A percentile compares a stretch with the other conserved stretches of the same genome.
Conservation (phyloP, 164 flowering plant genomes). For the Liriodendron chinense region DNA sequence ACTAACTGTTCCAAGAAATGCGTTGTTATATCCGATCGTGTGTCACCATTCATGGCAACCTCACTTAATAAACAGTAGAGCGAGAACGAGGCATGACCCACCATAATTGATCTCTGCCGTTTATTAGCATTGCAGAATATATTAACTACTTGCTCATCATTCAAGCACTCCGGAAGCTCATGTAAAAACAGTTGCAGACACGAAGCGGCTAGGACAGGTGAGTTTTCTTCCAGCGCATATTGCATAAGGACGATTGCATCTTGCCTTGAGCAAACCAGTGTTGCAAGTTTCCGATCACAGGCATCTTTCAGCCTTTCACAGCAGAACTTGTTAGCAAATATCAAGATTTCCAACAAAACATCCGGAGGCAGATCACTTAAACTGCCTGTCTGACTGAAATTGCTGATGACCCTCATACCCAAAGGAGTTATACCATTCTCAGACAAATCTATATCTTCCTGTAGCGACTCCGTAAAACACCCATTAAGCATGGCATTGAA, state of each 20-base stretch:
- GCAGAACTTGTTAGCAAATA: conserved; percentile 83
- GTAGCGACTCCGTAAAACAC: conserved; percentile 67
- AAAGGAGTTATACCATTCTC: conserved; percentile 65
- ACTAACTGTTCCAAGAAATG: conserved; percentile 58
- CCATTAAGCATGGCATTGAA: conserved; percentile 96
- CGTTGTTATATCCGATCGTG: conserved; percentile 54
- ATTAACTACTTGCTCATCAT: conserved; percentile 60
- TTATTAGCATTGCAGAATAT: conserved; percentile 44
- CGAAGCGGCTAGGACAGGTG: conserved; percentile 80
- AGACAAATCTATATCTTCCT: conserved; percentile 77
- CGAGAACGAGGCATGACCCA: conserved; percentile 73
- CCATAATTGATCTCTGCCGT: conserved; percentile 61
- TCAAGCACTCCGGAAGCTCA: conserved; percentile 78
- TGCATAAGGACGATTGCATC: conserved; percentile 82
- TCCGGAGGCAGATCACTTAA: conserved; percentile 51
- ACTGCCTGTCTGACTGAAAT: conserved; percentile 61
- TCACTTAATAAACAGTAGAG: conserved; percentile 81
- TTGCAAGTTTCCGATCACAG: conserved; percentile 85
- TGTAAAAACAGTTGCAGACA: conserved; percentile 82
- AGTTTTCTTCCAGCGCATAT: conserved; percentile 73
- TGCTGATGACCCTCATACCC: conserved; percentile 62
- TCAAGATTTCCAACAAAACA: conserved; percentile 71
- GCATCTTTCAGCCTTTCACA: conserved; percentile 90
- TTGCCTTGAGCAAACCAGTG: conserved; percentile 63
- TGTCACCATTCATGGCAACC: conserved; percentile 67